Evolutionary conservation across 352 stramenopile species (phyloP).

Genomic region (Pythium phragmitis): DNA sequence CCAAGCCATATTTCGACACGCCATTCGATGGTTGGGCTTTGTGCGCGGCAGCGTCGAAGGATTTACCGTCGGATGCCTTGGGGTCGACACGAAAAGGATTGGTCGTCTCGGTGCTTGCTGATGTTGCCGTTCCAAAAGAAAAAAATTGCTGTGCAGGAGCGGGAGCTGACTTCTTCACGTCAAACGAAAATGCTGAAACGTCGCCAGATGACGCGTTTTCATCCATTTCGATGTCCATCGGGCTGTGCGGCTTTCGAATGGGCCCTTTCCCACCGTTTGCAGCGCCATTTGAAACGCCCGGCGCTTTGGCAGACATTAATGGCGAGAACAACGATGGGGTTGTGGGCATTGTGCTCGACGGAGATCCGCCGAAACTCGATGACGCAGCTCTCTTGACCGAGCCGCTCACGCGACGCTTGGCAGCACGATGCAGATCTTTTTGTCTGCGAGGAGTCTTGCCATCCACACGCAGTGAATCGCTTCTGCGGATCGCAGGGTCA

Average conservation of each 20-base stretch:
- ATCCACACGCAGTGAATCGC: not conserved
- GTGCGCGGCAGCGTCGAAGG: not conserved
- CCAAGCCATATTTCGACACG: not conserved
- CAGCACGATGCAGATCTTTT: constrained; percentile 31
- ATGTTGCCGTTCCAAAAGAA: not conserved
- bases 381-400: not conserved
- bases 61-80: not conserved
- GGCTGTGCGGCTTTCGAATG: constrained; percentile 14
- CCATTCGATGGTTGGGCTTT: not conserved
- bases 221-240: constrained; percentile 32
- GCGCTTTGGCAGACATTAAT: not conserved
- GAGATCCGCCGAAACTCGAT: constrained; percentile 4
- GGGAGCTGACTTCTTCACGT: not conserved
- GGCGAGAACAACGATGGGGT: constrained; percentile 9
- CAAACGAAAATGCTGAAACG: constrained; percentile 9
- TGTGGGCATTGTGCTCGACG: constrained; percentile 1
- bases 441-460: constrained; percentile 22
- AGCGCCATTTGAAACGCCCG: not conserved
- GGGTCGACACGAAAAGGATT: not conserved
- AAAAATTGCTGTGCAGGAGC: not conserved
- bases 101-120: not conserved
- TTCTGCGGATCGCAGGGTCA: not conserved
- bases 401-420: constrained; percentile 24
- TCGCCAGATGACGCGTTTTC: not conserved
- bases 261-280: not conserved